Base-by-base conservation (phyloP, 163 green algal species). In the Scenedesmus sp. region DNA sequence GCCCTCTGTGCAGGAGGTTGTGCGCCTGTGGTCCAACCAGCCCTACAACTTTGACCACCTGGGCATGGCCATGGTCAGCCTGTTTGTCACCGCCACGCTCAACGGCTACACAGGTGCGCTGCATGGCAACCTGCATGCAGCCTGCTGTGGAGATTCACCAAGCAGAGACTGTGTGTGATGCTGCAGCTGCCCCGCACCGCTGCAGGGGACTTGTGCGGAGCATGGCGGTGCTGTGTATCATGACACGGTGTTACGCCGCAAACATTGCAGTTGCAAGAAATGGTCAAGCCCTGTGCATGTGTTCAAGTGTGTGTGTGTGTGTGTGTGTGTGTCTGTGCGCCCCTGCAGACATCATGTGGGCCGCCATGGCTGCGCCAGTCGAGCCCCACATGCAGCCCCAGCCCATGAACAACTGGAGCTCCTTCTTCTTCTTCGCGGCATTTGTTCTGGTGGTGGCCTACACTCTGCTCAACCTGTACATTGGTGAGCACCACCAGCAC, bases 401-500 rank as follows among this genome's bases (percentile, higher is more conserved):
- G 73, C 91, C 80, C 80, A 93, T 94, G 81, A 24, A 40, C 42
- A 95, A 95, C 83, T 90, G 83, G n/a, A 84, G 88, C 0, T 91
- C 90, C 6, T 94, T 95, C 87, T 93, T 97, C 89, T 98, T 93
- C 94, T 98, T 97, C 86, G 93, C 96, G 43, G 93, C 92, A n/a
- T 97, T 97, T 91, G 96, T 98, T 83, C 92, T 96, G 53, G 91
- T 98, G 35, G 94, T 95, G 79, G 92, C 95, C 56, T 98, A 97
- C 93, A 96, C 93, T 46, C 93, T 98, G 43, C 93, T 98, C 61
- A 97, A 98, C 92, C 93, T 98, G 81, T 98, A 97, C 87, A 93
- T 97, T 15, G 96, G 96, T 35, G 95, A 97, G 93, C 97, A 96
- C 87, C 90, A 72, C 88, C 93, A 51, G 96, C 42, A 30, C 33